Base-by-base conservation (phyloP, 1,284 basidiomycete genomes). In the Cryptococcus sp. region DNA sequence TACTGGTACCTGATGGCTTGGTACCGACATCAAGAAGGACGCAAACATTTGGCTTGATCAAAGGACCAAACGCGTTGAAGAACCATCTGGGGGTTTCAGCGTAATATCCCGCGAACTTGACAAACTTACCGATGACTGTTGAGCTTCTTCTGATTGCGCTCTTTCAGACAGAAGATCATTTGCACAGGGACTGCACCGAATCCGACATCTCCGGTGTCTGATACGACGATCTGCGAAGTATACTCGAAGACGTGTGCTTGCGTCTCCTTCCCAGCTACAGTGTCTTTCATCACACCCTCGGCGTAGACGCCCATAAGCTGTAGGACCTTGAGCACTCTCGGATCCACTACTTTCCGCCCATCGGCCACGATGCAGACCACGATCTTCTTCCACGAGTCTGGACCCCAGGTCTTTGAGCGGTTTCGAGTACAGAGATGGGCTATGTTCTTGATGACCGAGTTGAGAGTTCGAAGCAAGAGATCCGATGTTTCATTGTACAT, bases 401-500 rank as follows among this genome's bases (percentile, higher is more conserved):
- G 78, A 11, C 94, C 94, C 93, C 93, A 97, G n/a, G 83, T 93
- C 79, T 89, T 93, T 34, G 90, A 93, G 52, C 84, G 82, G 36
- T 78, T 82, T 42, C 93, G 82, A 50, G 84, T 79, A 74, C 91
- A 95, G 23, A 98, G 83, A 73, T 91, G 87, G 5, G 87, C 84
- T 55, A 92, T 80, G 73, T 92, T 93, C 80, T 92, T 94, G 80
- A 94, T 88, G 50, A 94, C 91, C 80, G 89, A 83, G 69, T 94
- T 93, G 87, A 95, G 92, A 4, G 91, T 92, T 66, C 82, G 83
- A 65, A 82, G 80, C 68, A 91, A 89, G 30, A 97, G 80, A 23
- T 89, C 82, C 64, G 94, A 89, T 71, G 94, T 89, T 77, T 97
- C 94, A 74, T 97, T 97, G 78, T 97, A 92, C 71, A 92, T 92